Percentiles rank a stretch among this genome's conserved stretches.
Evolutionary conservation across 129 eudicot genomes (phyloP).

Genomic region (Erigeron canadensis): DNA sequence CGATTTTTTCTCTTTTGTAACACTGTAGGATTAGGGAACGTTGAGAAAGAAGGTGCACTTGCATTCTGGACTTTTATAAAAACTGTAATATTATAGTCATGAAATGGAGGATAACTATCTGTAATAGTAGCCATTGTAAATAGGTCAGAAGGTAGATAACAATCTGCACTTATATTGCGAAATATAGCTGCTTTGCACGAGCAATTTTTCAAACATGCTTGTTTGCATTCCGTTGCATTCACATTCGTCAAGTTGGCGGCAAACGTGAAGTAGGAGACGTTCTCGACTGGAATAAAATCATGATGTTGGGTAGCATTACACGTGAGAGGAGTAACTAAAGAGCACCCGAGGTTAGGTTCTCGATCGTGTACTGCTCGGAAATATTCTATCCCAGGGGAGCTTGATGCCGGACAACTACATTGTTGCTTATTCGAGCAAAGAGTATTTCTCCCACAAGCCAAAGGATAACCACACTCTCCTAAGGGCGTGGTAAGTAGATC

Average conservation of each 20-base stretch:
- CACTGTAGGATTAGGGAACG: no score
- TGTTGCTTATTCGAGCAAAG: constrained; percentile 30
- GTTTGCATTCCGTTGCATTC: constrained; percentile 35
- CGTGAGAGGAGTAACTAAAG: constrained; percentile 8
- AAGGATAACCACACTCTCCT: constrained; percentile 29
- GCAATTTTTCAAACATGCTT: constrained; percentile 37
- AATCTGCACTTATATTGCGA: not conserved
- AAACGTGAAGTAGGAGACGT: constrained; percentile 17
- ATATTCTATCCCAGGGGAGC: not conserved
- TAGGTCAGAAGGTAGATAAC: constrained; percentile 30
- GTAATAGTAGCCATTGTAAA: constrained; percentile 24
- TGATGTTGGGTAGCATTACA: constrained; percentile 26
- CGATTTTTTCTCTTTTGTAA: not conserved
- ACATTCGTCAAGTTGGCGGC: not conserved
- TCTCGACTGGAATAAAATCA: constrained; percentile 15
- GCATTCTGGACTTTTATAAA: constrained; percentile 36
- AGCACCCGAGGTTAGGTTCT: constrained; percentile 32
- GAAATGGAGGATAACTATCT: no score
- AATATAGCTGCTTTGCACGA: constrained; percentile 42
- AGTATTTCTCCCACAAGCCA: constrained; percentile 32
- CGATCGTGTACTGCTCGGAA: no score
- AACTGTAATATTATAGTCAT: no score
- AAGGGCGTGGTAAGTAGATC: not conserved
- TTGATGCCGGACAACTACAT: constrained; percentile 29
- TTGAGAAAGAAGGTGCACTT: not conserved